Evolutionary conservation across 331 rosid genomes (phyloP).

Genomic region (Malus hybrid): DNA sequence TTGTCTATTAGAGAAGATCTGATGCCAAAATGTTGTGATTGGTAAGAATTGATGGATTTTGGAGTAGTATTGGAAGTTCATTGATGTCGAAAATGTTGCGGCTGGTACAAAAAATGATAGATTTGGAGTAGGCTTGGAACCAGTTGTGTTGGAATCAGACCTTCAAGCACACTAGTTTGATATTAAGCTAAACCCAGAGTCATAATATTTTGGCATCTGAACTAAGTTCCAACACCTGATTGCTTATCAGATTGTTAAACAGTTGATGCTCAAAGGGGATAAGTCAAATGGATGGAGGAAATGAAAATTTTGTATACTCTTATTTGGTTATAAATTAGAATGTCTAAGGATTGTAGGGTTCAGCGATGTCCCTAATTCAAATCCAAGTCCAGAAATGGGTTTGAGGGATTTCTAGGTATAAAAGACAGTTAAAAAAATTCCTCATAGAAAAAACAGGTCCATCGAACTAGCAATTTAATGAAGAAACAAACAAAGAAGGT

Average conservation of each 20-base stretch:
- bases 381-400: background rate
- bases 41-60: background rate
- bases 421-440: background rate
- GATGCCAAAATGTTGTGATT: background rate
- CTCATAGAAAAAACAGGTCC: background rate
- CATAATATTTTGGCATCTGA: background rate
- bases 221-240: background rate
- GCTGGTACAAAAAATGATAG: background rate
- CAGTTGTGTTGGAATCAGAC: background rate
- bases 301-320: background rate
- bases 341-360: background rate
- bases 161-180: background rate
- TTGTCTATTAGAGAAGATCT: background rate
- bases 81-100: background rate
- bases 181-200: background rate
- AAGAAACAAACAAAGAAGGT: background rate
- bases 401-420: background rate
- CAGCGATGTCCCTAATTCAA: background rate
- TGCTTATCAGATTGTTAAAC: background rate
- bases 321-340: background rate
- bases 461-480: background rate
- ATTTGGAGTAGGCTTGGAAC: background rate
- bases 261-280: background rate
- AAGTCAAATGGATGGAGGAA: background rate
- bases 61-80: background rate